Evolutionary conservation across 805 yeast species (phyloP), one percentile per base, ranked within the genome.

Genomic region (Metschnikowia picachoensis): DNA sequence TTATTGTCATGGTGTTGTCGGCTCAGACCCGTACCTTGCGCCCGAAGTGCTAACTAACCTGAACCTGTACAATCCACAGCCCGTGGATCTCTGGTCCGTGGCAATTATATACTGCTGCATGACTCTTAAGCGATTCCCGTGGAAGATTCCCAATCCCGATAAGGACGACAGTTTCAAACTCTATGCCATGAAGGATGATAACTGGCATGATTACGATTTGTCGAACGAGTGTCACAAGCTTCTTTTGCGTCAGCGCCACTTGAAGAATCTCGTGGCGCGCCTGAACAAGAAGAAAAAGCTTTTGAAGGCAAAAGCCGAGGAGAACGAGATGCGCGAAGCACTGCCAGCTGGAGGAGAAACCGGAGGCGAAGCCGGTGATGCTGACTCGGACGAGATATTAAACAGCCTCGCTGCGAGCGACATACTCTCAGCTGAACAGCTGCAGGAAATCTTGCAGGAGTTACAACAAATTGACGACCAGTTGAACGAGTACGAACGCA

Each of bases 91-190:
- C 30, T 87, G 95, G 95, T 85, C 94, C 6, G 72, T 85, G 39
- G 95, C 88, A 16, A 87, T 87, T 31, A 87, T 87, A 27, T 87
- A 83, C 60, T 87, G 95, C 65, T 87, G 95, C 67, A 86, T 87
- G 92, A 84, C 88, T 53, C 70, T 87, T 49, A 83, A 86, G 65
- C 76, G 91, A 60, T 87, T 87, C 61, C 95, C 95, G 2, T 87
- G 95, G 95, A 87, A 86, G 62, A 86, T 83, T 2, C 95, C 95
- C 11, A 79, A 77, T 54, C 70, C 62, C 2, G 63, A 59, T 8
- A 60, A 58, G 30, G 95, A 87, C 63, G 82, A 83, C 51, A 83
- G 89, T 56, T 87, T 80, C 63, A 77, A 76, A 53, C 67, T 86
- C 30, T 87, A 78, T 59, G 78, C 82, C 30, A 64, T 78, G 74